These are phyloP conservation scores for Crithidia sp. DNA, from an alignment of 208 protist species.

Conservation along the genomic window DNA sequence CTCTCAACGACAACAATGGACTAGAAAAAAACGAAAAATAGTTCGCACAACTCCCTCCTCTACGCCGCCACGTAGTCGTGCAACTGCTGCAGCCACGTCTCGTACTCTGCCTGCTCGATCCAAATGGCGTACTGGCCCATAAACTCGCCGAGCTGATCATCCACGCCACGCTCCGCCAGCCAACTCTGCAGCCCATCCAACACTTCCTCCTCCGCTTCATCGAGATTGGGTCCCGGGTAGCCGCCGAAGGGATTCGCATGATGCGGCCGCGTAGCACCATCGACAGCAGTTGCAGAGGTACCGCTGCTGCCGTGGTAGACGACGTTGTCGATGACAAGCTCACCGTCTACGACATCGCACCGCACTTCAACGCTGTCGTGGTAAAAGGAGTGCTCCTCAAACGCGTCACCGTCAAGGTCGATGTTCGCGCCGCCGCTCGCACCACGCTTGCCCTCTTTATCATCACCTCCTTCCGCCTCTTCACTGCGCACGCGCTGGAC, in stretches of 20 bases:
- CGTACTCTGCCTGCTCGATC: slow-evolving; percentile 89
- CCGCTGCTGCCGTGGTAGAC: slow-evolving; percentile 47
- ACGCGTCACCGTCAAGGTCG: slow-evolving; percentile 12
- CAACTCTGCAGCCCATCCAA: slow-evolving; percentile 80
- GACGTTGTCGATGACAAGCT: slow-evolving; percentile 74
- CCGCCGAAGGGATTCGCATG: slow-evolving; percentile 76
- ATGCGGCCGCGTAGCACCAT: slow-evolving; percentile 19
- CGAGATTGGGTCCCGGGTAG: slow-evolving; percentile 77
- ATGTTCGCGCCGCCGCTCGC: background rate
- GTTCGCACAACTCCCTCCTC: background rate
- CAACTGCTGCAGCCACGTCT: slow-evolving; percentile 84
- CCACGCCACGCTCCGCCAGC: slow-evolving; percentile 79
- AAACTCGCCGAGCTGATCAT: slow-evolving; percentile 86
- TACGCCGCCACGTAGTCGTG: slow-evolving; percentile 83
- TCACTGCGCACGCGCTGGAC: slow-evolving; percentile 43
- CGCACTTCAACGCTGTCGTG: slow-evolving; percentile 77
- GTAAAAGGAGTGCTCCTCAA: slow-evolving; percentile 55
- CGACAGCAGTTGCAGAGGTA: background rate
- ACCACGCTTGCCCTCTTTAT: background rate
- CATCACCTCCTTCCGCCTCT: background rate
- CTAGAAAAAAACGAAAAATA: too few relatives aligned
- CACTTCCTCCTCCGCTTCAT: slow-evolving; percentile 84
- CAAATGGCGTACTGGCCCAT: slow-evolving; percentile 81
- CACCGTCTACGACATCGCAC: slow-evolving; percentile 82
- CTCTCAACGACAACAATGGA: too few relatives aligned